phyloP scores from a whole-genome alignment of 345 rosid species.

The Sapria himalayana region DNA sequence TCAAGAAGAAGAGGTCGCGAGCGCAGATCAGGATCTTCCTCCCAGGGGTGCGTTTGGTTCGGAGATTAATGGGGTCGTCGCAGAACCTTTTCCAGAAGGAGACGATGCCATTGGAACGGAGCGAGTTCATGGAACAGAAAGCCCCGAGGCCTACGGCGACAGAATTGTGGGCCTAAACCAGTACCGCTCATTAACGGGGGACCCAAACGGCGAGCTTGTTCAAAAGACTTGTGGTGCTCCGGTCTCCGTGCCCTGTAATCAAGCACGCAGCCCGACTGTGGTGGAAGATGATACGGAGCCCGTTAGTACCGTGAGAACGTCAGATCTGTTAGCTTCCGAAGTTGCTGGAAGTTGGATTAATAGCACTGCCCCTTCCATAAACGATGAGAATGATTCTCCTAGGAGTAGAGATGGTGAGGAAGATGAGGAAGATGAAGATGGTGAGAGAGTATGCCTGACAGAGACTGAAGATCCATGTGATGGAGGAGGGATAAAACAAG shows the following conservation, averaged over 20 bases:
- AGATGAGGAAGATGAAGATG: conserved; percentile 14
- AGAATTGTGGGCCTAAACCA: conserved; percentile 19
- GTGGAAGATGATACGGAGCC: conserved; percentile 52
- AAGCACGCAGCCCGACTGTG: too few species aligned
- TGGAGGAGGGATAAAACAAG: conserved; percentile 14
- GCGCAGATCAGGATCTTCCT: conserved; percentile 22
- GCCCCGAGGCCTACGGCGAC: conserved; percentile 26
- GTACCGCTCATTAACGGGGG: conserved; percentile 25
- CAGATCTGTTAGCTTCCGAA: conserved; percentile 78
- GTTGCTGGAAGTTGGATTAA: conserved; percentile 75
- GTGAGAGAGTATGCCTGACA: conserved; percentile 21
- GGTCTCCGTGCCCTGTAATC: too few species aligned
- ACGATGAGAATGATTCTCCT: conserved; percentile 53
- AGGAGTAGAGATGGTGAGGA: conserved; percentile 25
- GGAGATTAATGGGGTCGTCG: conserved; percentile 44
- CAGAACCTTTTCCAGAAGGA: conserved; percentile 31
- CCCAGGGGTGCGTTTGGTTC: conserved; percentile 65
- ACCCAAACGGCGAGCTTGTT: conserved; percentile 28
- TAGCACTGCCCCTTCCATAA: conserved; percentile 68
- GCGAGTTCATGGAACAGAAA: conserved; percentile 60
- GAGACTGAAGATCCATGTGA: conserved; percentile 26
- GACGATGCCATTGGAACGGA: conserved; percentile 55
- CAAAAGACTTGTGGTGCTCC: conserved; percentile 9
- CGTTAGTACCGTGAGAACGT: conserved; percentile 40
- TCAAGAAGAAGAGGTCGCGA: conserved; percentile 48